Evolutionary conservation across 352 stramenopile species (phyloP).

Genomic region (Globisporangium spiculum): DNA sequence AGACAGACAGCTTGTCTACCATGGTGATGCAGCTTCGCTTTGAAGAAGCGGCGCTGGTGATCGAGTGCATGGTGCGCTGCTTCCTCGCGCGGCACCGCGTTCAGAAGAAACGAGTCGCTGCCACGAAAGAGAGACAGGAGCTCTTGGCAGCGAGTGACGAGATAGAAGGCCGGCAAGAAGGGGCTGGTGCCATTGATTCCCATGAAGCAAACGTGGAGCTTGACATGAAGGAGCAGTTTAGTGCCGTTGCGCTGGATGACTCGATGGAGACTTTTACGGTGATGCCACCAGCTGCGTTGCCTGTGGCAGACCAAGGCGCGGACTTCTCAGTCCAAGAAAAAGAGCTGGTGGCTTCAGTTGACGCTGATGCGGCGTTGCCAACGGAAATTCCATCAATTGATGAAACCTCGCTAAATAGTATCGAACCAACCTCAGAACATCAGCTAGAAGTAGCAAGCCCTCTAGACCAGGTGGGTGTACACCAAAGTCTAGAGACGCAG

Average conservation of each 20-base stretch:
- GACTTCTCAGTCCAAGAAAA: neutral
- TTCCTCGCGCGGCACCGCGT: constrained; percentile 26
- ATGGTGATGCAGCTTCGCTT: constrained; percentile 11
- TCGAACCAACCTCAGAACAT: neutral
- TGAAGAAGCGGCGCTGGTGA: constrained; percentile 15
- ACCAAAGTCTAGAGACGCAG: neutral
- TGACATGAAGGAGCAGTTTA: neutral
- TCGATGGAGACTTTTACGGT: neutral
- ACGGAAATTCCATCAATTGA: neutral
- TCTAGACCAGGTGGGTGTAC: neutral
- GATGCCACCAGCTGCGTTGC: neutral
- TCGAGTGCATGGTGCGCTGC: constrained; percentile 19
- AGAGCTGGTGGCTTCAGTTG: neutral
- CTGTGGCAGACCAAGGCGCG: neutral
- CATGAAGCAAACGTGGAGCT: neutral
- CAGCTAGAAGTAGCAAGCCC: neutral
- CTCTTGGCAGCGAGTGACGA: neutral
- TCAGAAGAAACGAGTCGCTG: constrained; percentile 18
- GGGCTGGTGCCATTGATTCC: neutral
- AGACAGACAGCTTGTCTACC: neutral
- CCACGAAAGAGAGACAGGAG: neutral
- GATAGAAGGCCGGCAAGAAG: neutral
- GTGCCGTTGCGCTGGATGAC: neutral
- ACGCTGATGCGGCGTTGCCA: neutral
- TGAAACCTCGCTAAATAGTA: neutral